Evolutionary conservation across 2,329 filamentous ascomycete genomes (phyloP).

Genomic region (Acrocalymma vagum): DNA sequence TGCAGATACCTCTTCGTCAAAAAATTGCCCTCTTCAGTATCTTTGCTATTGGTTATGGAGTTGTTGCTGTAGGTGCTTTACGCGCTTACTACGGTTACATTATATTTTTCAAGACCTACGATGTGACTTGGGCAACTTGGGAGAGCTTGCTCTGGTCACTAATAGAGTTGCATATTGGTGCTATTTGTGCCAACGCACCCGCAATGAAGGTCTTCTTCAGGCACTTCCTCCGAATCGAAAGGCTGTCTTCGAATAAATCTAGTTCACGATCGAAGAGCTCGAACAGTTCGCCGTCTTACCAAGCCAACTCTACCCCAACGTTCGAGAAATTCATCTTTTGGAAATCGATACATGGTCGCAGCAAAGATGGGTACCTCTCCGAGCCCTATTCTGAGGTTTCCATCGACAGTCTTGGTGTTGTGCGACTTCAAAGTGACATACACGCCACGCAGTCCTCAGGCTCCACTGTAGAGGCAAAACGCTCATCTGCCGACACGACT

Average conservation of each 20-base stretch:
- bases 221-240: conserved; percentile 33
- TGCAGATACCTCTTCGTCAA: conserved; percentile 35
- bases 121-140: conserved; percentile 37
- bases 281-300: conserved; percentile 1
- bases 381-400: conserved; percentile 26
- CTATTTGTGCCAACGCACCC: conserved; percentile 41
- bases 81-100: conserved; percentile 37
- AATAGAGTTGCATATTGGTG: conserved; percentile 39
- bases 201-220: conserved; percentile 44
- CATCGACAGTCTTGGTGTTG: conserved; percentile 31
- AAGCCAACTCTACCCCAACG: conserved; percentile 3
- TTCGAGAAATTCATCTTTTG: conserved; percentile 21
- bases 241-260: conserved; percentile 14
- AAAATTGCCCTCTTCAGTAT: conserved; percentile 40
- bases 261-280: conserved; percentile 13
- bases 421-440: conserved; percentile 25
- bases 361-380: conserved; percentile 30
- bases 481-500: conserved; percentile 19
- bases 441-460: conserved; percentile 18
- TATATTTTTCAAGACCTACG: conserved; percentile 39
- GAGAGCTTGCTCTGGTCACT: conserved; percentile 27
- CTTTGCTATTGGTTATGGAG: conserved; percentile 41
- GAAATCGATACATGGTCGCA: conserved; percentile 8
- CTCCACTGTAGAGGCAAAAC: background rate
- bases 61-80: conserved; percentile 29